phyloP scores from a whole-genome alignment of 495 filamentous ascomycete genomes.

The Penicillium maclennaniae region DNA sequence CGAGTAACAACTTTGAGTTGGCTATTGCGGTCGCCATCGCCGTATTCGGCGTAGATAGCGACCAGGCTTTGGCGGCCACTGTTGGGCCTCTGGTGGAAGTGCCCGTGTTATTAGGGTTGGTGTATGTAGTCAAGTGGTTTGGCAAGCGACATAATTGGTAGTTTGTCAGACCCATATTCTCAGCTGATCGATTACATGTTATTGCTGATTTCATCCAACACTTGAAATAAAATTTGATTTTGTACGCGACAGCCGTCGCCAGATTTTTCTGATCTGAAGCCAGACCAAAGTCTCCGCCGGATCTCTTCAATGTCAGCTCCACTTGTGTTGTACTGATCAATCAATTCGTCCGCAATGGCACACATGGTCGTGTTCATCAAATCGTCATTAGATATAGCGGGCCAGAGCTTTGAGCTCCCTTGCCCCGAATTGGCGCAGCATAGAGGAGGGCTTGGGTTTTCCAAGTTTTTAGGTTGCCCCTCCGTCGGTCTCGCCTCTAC shows the following conservation, averaged over 20 bases:
- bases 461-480: not conserved
- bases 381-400: constrained; percentile 18
- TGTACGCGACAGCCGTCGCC: constrained; percentile 43
- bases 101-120: constrained; percentile 7
- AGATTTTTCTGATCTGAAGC: constrained; percentile 29
- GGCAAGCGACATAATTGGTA: constrained; percentile 8
- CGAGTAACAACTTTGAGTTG: constrained; percentile 93
- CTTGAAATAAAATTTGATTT: constrained; percentile 41
- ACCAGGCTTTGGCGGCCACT: constrained; percentile 81
- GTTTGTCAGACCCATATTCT: not conserved
- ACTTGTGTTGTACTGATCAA: constrained; percentile 38
- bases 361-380: constrained; percentile 41
- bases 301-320: constrained; percentile 38
- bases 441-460: not conserved
- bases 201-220: constrained; percentile 44
- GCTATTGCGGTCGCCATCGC: constrained; percentile 90
- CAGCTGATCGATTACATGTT: constrained; percentile 16
- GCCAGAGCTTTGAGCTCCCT: not conserved
- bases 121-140: constrained; percentile 10
- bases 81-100: constrained; percentile 51
- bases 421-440: not conserved
- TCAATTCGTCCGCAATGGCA: constrained; percentile 38
- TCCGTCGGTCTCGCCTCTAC: not conserved
- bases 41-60: constrained; percentile 71
- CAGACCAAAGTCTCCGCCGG: constrained; percentile 31